phyloP scores from a whole-genome alignment of 1,139 yeast species.

The Taiozyma sp. region DNA sequence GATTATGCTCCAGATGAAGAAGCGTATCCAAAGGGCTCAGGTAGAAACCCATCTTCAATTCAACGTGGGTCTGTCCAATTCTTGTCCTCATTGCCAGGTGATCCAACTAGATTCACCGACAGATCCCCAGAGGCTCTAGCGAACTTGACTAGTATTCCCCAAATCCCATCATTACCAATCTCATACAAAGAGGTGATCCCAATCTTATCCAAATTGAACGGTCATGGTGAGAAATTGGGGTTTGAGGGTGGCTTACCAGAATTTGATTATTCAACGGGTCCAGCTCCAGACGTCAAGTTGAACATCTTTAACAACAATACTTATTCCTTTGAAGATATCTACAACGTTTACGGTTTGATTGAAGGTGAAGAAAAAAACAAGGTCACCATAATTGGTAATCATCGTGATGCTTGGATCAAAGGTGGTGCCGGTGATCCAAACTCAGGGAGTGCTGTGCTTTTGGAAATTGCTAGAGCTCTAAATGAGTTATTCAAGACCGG shows the following conservation, averaged over 20 bases:
- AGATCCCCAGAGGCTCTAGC: conserved; percentile 67
- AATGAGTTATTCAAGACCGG: conserved; percentile 43
- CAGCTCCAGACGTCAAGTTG: conserved; percentile 40
- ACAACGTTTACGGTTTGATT: conserved; percentile 52
- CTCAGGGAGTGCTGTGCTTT: conserved; percentile 53
- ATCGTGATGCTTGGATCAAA: conserved; percentile 69
- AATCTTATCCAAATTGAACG: conserved; percentile 45
- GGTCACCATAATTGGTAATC: conserved; percentile 58
- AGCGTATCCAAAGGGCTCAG: conserved; percentile 70
- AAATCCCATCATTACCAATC: conserved; percentile 59
- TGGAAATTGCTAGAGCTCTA: conserved; percentile 54
- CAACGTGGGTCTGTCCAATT: conserved; percentile 85
- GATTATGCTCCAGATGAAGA: conserved; percentile 48
- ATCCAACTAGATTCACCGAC: conserved; percentile 70
- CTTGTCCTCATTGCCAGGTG: conserved; percentile 59
- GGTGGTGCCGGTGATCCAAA: conserved; percentile 76
- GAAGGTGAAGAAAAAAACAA: conserved; percentile 47
- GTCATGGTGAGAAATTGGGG: conserved; percentile 41
- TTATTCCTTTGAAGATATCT: conserved; percentile 52
- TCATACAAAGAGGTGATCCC: conserved; percentile 54
- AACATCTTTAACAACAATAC: conserved; percentile 50
- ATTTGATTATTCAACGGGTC: conserved; percentile 56
- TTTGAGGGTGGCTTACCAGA: conserved; percentile 35
- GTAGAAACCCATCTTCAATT: conserved; percentile 62
- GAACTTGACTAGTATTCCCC: conserved; percentile 45